These are phyloP conservation scores for Colletotrichum sp. DNA, from an alignment of 2,329 filamentous ascomycete species.

Conservation along the genomic window DNA sequence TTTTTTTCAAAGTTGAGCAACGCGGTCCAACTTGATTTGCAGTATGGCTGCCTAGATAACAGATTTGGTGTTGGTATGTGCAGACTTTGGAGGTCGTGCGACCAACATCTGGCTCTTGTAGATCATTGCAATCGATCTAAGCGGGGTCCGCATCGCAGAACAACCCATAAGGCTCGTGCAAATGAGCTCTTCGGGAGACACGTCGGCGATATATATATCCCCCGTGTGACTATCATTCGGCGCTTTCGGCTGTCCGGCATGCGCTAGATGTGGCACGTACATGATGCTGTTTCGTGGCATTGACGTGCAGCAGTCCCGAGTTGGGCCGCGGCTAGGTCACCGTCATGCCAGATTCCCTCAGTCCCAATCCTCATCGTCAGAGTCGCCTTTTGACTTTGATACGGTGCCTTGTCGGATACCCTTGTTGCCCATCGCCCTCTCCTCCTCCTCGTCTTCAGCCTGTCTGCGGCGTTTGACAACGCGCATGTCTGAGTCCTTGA, in stretches of 20 bases:
- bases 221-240: background rate
- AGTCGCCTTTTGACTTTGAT: conserved; percentile 42
- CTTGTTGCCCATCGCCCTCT: conserved; percentile 56
- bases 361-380: conserved; percentile 67
- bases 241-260: background rate
- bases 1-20: background rate
- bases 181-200: background rate
- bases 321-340: background rate
- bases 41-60: background rate
- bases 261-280: background rate
- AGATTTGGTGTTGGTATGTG: background rate
- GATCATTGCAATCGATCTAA: background rate
- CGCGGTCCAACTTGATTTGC: background rate
- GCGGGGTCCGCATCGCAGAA: background rate
- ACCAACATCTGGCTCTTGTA: background rate
- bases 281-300: background rate
- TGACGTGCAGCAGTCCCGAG: background rate
- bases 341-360: conserved; percentile 35
- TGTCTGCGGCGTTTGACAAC: conserved; percentile 67
- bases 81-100: background rate
- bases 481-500: conserved; percentile 80
- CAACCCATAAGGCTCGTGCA: background rate
- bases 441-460: conserved; percentile 66
- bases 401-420: conserved; percentile 58
- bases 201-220: background rate